phyloP scores from a whole-genome alignment of 768 basidiomycete species.

The Saitozyma sp. region DNA sequence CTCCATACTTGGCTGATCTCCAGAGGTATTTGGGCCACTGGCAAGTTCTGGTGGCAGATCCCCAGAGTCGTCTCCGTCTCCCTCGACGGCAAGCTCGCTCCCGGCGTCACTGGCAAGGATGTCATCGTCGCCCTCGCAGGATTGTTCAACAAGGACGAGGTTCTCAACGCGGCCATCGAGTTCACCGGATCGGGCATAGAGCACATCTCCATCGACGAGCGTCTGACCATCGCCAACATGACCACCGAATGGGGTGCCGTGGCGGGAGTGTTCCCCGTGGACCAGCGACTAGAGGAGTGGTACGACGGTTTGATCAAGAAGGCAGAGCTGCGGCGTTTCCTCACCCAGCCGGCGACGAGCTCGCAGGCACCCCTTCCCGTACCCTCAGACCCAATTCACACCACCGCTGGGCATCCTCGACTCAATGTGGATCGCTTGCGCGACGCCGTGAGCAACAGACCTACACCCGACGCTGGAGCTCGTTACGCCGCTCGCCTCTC shows the following conservation, averaged over 20 bases:
- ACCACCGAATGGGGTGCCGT: constrained; percentile 99
- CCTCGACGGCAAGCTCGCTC: constrained; percentile 72
- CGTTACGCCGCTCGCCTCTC: constrained; percentile 82
- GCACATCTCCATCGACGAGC: constrained; percentile 79
- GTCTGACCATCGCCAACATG: constrained; percentile 98
- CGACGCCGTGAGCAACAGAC: constrained; percentile 59
- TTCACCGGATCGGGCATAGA: constrained; percentile 87
- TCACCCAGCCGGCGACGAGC: constrained; percentile 53
- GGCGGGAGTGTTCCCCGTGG: constrained; percentile 91
- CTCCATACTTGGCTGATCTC: constrained; percentile 1
- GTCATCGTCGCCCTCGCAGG: constrained; percentile 96
- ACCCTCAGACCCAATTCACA: constrained; percentile 56
- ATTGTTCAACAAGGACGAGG: constrained; percentile 92
- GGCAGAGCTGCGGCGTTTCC: constrained; percentile 73
- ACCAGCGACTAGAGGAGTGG: constrained; percentile 77
- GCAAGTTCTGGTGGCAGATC: constrained; percentile 99
- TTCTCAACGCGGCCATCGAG: constrained; percentile 93
- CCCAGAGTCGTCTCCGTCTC: constrained; percentile 96
- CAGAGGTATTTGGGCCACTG: constrained; percentile 88
- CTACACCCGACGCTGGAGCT: constrained; percentile 72
- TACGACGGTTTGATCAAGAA: constrained; percentile 73
- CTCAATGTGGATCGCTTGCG: constrained; percentile 74
- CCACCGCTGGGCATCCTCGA: constrained; percentile 78
- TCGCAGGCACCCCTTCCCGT: constrained; percentile 30
- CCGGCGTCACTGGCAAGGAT: constrained; percentile 96